Evolutionary conservation across 192 early-diverging fungal species (phyloP).

Genomic region (Diversispora epigaea): DNA sequence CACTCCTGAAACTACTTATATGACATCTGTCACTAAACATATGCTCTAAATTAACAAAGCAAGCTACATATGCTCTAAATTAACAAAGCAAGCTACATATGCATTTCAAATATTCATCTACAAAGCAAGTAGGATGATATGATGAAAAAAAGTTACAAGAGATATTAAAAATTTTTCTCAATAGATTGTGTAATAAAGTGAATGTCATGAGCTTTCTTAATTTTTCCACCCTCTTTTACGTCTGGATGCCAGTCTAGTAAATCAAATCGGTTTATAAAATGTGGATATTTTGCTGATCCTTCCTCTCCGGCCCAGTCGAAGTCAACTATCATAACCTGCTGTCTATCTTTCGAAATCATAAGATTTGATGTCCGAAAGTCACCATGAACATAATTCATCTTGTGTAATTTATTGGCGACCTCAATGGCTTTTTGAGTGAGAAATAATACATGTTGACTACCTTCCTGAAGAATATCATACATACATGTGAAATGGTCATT

Average conservation of each 20-base stretch:
- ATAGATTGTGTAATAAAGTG: slow-evolving; percentile 15
- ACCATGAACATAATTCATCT: background rate
- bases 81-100: slow-evolving; percentile 1
- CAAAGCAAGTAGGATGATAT: slow-evolving; percentile 5
- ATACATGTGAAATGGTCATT: background rate
- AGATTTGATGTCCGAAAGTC: slow-evolving; percentile 10
- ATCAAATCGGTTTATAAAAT: slow-evolving; percentile 14
- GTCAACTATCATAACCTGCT: background rate
- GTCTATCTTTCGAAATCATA: slow-evolving; percentile 6
- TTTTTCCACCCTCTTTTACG: background rate
- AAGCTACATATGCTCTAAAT: too few relatives aligned
- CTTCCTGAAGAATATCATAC: slow-evolving; percentile 4
- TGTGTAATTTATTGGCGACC: background rate
- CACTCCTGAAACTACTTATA: background rate
- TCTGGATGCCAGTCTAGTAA: slow-evolving; percentile 5
- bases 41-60: slow-evolving; percentile 1
- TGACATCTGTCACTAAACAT: background rate
- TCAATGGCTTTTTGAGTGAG: background rate
- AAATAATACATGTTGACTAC: background rate
- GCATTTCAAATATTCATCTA: background rate
- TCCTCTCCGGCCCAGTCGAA: background rate
- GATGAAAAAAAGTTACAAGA: slow-evolving; percentile 7
- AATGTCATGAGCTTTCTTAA: slow-evolving; percentile 12
- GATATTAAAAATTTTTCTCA: slow-evolving; percentile 4
- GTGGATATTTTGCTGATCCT: background rate